Conservation (phyloP, 805 yeast species). For the Yarrowia sp. region DNA sequence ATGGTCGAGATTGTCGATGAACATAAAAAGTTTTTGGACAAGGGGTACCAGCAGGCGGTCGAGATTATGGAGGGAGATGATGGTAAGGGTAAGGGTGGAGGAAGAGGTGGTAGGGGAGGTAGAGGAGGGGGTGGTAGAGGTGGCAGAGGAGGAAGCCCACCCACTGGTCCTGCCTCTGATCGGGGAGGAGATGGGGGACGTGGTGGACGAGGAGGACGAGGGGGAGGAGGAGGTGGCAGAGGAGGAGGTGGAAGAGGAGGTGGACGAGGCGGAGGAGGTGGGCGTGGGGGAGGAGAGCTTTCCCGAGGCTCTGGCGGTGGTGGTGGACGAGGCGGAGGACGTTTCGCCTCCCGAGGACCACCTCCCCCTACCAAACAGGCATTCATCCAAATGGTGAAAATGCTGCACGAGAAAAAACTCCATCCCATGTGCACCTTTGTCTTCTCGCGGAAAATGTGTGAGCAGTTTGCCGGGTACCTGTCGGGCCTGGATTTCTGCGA, state of each 20-base stretch:
- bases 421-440: slow-evolving; percentile 93
- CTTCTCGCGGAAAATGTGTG: slow-evolving; percentile 91
- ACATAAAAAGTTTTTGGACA: slow-evolving; percentile 69
- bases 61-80: slow-evolving; percentile 54
- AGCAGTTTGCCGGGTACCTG: slow-evolving; percentile 85
- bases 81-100: slow-evolving; percentile 47
- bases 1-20: slow-evolving; percentile 77
- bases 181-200: slow-evolving; percentile 50
- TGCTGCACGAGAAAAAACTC: slow-evolving; percentile 68
- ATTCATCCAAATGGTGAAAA: slow-evolving; percentile 76
- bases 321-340: slow-evolving; percentile 52
- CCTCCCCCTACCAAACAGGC: slow-evolving; percentile 59
- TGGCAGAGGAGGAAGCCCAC: slow-evolving; percentile 48
- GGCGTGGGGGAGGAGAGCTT: slow-evolving; percentile 47
- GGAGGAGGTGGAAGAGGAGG: slow-evolving; percentile 55
- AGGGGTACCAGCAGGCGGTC: slow-evolving; percentile 58
- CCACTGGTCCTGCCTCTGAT: slow-evolving; percentile 40
- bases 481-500: slow-evolving; percentile 77
- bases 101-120: slow-evolving; percentile 48
- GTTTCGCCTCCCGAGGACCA: slow-evolving; percentile 46
- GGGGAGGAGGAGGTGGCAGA: slow-evolving; percentile 48
- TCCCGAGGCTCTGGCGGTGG: slow-evolving; percentile 48
- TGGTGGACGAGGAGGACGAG: slow-evolving; percentile 48
- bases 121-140: slow-evolving; percentile 49
- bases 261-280: slow-evolving; percentile 49